These are phyloP conservation scores for Lophium mytilinum DNA, from an alignment of 495 filamentous ascomycete genomes.

Conservation along the genomic window DNA sequence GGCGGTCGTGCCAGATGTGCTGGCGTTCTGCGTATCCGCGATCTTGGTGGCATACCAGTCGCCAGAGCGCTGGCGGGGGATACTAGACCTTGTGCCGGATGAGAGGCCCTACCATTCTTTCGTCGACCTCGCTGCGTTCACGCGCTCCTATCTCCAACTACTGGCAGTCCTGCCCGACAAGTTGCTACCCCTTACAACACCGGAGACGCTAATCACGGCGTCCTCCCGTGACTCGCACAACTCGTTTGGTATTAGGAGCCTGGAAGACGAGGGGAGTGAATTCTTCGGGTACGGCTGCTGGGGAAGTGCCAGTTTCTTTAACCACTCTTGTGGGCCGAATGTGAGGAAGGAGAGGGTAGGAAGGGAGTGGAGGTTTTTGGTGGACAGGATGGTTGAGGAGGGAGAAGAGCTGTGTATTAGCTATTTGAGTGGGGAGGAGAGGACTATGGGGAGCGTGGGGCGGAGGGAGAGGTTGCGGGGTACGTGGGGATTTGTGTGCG, in stretches of 20 bases:
- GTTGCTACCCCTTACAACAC: constrained; percentile 19
- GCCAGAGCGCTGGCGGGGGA: constrained; percentile 3
- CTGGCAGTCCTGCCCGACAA: constrained; percentile 20
- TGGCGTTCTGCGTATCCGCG: constrained; percentile 25
- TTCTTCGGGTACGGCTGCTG: constrained; percentile 35
- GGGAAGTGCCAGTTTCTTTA: constrained; percentile 32
- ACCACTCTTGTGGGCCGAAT: constrained; percentile 35
- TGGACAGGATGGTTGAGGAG: constrained; percentile 14
- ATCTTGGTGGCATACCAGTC: constrained; percentile 15
- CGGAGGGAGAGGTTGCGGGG: constrained; percentile 23
- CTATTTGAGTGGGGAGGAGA: constrained; percentile 36
- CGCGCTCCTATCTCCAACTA: constrained; percentile 28
- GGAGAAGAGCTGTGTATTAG: constrained; percentile 35
- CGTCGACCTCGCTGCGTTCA: constrained; percentile 24
- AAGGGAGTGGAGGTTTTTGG: constrained; percentile 27
- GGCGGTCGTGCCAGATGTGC: constrained; percentile 23
- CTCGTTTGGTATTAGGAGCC: constrained; percentile 30
- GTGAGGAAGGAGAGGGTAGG: constrained; percentile 30
- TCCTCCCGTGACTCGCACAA: constrained; percentile 29
- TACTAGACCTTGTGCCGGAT: constrained; percentile 22
- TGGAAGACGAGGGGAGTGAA: constrained; percentile 32
- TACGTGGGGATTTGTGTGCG: constrained; percentile 34
- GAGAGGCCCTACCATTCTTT: constrained; percentile 23
- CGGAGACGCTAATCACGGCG: constrained; percentile 21
- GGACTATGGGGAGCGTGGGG: constrained; percentile 17